Conservation (phyloP, 164 flowering plant genomes). For the Warburgia ugandensis region DNA sequence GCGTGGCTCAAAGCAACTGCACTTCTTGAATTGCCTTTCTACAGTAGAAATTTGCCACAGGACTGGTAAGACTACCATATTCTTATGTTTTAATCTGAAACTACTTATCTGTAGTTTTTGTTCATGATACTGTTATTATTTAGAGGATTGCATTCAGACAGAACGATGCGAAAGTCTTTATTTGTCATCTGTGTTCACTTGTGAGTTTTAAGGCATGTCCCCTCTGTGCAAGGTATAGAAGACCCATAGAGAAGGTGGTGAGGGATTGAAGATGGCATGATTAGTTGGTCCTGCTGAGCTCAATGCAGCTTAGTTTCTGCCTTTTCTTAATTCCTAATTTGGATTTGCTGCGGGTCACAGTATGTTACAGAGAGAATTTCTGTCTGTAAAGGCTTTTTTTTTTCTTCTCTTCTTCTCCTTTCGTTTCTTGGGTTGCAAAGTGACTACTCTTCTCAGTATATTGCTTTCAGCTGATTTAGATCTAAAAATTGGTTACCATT, state of each 20-base stretch:
- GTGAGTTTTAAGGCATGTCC: not conserved
- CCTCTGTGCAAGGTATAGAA: slow-evolving; percentile 24
- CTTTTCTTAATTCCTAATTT: too few species aligned
- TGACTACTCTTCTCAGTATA: too few species aligned
- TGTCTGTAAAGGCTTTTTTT: too few species aligned
- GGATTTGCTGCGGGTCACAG: too few species aligned
- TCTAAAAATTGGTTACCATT: too few species aligned
- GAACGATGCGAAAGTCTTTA: not conserved
- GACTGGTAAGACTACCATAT: slow-evolving; percentile 26
- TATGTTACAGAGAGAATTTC: too few species aligned
- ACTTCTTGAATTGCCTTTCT: slow-evolving; percentile 85
- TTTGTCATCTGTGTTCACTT: too few species aligned
- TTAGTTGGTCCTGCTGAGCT: too few species aligned
- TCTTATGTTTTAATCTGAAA: not conserved
- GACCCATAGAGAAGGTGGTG: slow-evolving; percentile 6
- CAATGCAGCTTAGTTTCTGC: too few species aligned
- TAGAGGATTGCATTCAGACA: not conserved
- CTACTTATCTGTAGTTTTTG: not conserved
- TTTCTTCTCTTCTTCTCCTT: too few species aligned
- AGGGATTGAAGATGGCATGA: slow-evolving; percentile 16
- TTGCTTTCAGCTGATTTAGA: too few species aligned
- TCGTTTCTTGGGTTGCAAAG: too few species aligned
- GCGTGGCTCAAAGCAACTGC: slow-evolving; percentile 60
- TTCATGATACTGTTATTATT: not conserved
- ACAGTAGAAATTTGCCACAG: slow-evolving; percentile 59